phyloP scores from a whole-genome alignment of 495 filamentous ascomycete species.

The Hypoxylon lienhwacheense region DNA sequence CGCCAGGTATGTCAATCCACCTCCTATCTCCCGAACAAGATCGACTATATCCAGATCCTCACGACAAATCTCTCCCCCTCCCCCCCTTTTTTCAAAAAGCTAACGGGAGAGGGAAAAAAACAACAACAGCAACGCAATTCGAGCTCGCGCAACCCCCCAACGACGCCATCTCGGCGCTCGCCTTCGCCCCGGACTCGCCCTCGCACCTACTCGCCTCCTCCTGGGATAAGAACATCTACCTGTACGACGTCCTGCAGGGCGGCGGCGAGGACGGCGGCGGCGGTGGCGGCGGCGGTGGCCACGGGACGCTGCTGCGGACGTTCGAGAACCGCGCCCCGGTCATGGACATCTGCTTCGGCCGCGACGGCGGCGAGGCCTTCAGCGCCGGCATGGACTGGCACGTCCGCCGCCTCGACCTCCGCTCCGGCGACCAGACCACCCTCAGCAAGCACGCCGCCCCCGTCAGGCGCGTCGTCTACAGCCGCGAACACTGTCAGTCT shows the following conservation, averaged over 20 bases:
- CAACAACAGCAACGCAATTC: constrained; percentile 62
- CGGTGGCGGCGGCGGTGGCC: constrained; percentile 57
- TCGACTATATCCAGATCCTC: background rate
- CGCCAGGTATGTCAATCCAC: constrained; percentile 40
- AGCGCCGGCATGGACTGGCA: constrained; percentile 82
- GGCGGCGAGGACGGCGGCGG: too few species aligned
- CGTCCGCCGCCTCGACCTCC: constrained; percentile 77
- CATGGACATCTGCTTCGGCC: constrained; percentile 88
- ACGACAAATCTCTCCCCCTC: too few species aligned
- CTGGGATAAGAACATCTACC: constrained; percentile 90
- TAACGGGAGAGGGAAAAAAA: constrained; percentile 21
- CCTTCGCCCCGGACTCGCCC: constrained; percentile 71
- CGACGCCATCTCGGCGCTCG: constrained; percentile 84
- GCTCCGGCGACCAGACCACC: constrained; percentile 68
- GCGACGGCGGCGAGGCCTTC: constrained; percentile 77
- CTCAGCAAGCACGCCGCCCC: constrained; percentile 76
- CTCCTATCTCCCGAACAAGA: background rate
- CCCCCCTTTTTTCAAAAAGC: too few species aligned
- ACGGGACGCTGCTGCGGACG: constrained; percentile 64
- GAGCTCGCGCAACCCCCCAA: constrained; percentile 76
- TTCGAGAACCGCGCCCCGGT: constrained; percentile 85
- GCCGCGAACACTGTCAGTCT: constrained; percentile 64
- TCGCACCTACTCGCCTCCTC: constrained; percentile 83
- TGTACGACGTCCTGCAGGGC: constrained; percentile 69
- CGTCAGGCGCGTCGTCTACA: constrained; percentile 83